Evolutionary conservation across 1,284 basidiomycete genomes (phyloP).

Genomic region (Inonotus hispidus): DNA sequence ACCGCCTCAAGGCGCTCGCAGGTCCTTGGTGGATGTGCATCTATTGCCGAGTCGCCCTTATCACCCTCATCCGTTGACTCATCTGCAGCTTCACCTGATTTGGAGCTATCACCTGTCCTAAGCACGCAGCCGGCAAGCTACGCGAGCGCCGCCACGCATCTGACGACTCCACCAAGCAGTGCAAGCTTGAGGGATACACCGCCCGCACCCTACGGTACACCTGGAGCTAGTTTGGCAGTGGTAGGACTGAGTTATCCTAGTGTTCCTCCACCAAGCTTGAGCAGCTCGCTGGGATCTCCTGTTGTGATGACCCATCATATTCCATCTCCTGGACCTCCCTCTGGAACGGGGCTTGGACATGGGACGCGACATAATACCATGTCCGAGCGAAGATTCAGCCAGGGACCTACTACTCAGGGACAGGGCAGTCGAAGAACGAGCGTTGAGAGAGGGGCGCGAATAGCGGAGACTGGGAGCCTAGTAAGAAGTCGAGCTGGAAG

Average conservation of each 20-base stretch:
- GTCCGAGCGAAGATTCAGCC: slow-evolving; percentile 31
- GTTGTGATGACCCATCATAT: slow-evolving; percentile 44
- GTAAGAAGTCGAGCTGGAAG: slow-evolving; percentile 38
- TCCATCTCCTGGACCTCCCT: slow-evolving; percentile 27
- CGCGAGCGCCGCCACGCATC: slow-evolving; percentile 50
- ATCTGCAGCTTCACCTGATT: slow-evolving; percentile 48
- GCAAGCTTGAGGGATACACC: slow-evolving; percentile 42
- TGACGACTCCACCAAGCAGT: slow-evolving; percentile 64
- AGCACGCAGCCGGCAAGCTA: slow-evolving; percentile 48
- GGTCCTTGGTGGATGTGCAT: slow-evolving; percentile 34
- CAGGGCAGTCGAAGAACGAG: slow-evolving; percentile 45
- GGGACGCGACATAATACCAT: slow-evolving; percentile 23
- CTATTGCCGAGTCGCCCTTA: background rate
- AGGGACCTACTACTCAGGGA: slow-evolving; percentile 4
- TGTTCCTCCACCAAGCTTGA: slow-evolving; percentile 62
- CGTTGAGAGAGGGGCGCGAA: slow-evolving; percentile 53
- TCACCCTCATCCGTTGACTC: slow-evolving; percentile 42
- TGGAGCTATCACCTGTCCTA: slow-evolving; percentile 44
- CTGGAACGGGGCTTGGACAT: background rate
- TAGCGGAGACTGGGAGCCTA: slow-evolving; percentile 60
- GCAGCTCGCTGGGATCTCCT: slow-evolving; percentile 62
- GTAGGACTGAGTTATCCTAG: slow-evolving; percentile 53
- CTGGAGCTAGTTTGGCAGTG: slow-evolving; percentile 23
- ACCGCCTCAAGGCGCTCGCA: slow-evolving; percentile 53
- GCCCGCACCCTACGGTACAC: slow-evolving; percentile 27